Base-by-base conservation (phyloP, 2,329 filamentous ascomycete species). In the Pyrenophora graminea region DNA sequence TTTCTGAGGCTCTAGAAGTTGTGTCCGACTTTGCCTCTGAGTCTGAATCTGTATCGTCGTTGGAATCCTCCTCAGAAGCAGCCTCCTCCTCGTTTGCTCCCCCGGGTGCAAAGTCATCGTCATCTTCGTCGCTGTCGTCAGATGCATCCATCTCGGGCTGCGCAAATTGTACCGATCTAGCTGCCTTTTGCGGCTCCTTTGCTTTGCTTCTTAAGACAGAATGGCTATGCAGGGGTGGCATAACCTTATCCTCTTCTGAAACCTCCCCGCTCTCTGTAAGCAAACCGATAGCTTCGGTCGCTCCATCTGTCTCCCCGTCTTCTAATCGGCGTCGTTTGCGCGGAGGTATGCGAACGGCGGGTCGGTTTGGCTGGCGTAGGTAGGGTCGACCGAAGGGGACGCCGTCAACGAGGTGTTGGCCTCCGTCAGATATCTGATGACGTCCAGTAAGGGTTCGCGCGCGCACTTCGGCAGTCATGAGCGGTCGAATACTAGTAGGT, bases 371-470 rank as follows among this genome's bases (percentile, higher is more conserved):
- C 0, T 75, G 68, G 53, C 82, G 83, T 7, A 93, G 75, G 66
- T 85, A 85, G 1, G 88, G 86, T 53, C 87, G 83, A 2, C 93
- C 92, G 69, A 93, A 96, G 0, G 91, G 83, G 17, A 96, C 79
- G 3, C 93, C 92, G 69, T 97, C 93, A 9, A 94, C 81, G 5
- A 97, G 79, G 68, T 92, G 91, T 59, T 81, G 87, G 3, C 93
- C 92, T 70, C 90, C 88, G 2, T 77, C 65, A 0, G 88, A 85
- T 45, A 97, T 95, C 71, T 97, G 92, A 58, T 88, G 80, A 40
- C 93, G 85, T 21, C 93, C 92, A 50, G 85, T 86, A 9, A 95
- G 75, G 46, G 84, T 84, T 59, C 91, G 82, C 40, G 85, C 82
- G 64, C 85, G 85, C 7, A 94, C 74, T 69, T 97, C 93, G 37